Percentiles rank a stretch among this genome's conserved stretches.
Evolutionary conservation across 2,329 filamentous ascomycete species (phyloP).

Genomic region (Trichoderma sp.): DNA sequence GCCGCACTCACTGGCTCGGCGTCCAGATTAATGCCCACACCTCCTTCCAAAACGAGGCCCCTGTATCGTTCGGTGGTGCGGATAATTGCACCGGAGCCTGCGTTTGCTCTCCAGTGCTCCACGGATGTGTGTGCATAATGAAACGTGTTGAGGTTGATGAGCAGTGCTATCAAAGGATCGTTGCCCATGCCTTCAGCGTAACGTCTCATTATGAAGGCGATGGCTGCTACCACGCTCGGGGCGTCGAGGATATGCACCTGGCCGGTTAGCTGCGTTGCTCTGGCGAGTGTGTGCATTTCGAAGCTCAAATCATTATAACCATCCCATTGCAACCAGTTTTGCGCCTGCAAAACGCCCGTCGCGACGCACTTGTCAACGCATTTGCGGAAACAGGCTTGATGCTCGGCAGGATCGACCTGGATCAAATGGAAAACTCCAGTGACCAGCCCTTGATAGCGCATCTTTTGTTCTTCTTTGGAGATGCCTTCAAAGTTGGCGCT

Average conservation of each 20-base stretch:
- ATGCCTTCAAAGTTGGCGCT: not conserved
- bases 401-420: not conserved
- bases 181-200: not conserved
- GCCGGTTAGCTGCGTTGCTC: not conserved
- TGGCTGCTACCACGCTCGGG: not conserved
- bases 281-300: not conserved
- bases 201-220: not conserved
- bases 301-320: not conserved
- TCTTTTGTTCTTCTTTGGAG: not conserved
- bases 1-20: not conserved
- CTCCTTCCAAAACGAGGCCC: not conserved
- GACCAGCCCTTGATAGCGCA: not conserved
- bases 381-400: not conserved
- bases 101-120: not conserved
- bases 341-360: not conserved
- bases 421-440: not conserved
- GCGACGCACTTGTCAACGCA: not conserved
- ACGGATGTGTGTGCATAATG: not conserved
- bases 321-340: not conserved
- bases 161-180: not conserved
- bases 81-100: not conserved
- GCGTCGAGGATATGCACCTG: not conserved
- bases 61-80: not conserved
- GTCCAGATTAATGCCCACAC: not conserved
- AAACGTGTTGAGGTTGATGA: not conserved